Percentiles rank a stretch among this genome's conserved stretches.
phyloP scores from a whole-genome alignment of 345 rosid species.

The Viola odorata region DNA sequence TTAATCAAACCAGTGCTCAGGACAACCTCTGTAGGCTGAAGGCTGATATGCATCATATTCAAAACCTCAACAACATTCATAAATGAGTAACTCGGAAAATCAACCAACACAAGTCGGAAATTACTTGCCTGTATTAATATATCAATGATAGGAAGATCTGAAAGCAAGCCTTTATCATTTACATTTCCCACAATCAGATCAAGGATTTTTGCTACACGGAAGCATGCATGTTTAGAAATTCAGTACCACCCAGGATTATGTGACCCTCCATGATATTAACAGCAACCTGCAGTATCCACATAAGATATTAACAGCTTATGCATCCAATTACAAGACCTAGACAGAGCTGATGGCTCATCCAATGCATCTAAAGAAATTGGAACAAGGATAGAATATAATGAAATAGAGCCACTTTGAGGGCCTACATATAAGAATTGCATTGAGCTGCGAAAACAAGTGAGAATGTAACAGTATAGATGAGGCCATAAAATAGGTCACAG shows the following conservation, averaged over 20 bases:
- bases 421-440: neutral
- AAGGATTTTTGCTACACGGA: constrained; percentile 79
- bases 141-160: constrained; percentile 83
- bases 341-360: neutral
- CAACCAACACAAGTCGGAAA: no score
- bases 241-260: constrained; percentile 74
- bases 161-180: constrained; percentile 71
- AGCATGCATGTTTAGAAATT: constrained; percentile 72
- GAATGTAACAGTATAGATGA: no score
- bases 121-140: constrained; percentile 68
- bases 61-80: no score
- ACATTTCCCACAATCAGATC: constrained; percentile 93
- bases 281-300: constrained; percentile 53
- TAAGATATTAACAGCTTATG: neutral
- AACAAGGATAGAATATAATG: no score
- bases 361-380: no score
- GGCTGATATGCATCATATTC: no score
- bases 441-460: neutral
- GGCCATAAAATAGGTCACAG: neutral
- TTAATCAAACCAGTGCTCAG: no score
- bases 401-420: no score
- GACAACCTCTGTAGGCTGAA: no score
- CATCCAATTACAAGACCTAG: neutral
- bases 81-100: no score
- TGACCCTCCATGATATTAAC: constrained; percentile 72